These are phyloP conservation scores for Camellia lanceoleosa DNA, from an alignment of 148 eudicot genomes.

Conservation along the genomic window DNA sequence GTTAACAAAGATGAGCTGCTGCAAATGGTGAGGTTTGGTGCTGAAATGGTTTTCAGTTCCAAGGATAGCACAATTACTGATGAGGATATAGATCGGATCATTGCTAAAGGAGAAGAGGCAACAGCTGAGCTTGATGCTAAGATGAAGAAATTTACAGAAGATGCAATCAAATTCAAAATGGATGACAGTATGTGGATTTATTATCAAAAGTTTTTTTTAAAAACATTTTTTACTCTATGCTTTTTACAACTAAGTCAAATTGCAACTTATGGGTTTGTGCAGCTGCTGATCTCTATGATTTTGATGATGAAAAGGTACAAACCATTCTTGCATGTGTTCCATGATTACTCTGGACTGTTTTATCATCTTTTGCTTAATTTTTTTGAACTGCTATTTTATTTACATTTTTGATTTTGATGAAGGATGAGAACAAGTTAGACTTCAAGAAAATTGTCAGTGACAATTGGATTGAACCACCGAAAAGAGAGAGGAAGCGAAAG, in stretches of 20 bases:
- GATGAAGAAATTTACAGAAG: slow-evolving; percentile 98
- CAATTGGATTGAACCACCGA: slow-evolving; percentile 94
- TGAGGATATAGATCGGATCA: slow-evolving; percentile 92
- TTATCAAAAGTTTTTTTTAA: not conserved
- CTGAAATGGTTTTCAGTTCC: slow-evolving; percentile 99
- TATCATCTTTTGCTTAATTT: not conserved
- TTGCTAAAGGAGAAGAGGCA: slow-evolving; percentile 98
- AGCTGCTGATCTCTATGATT: slow-evolving; percentile 94
- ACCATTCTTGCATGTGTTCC: not conserved
- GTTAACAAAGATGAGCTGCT: slow-evolving; percentile 97
- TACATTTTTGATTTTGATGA: slow-evolving; percentile 4
- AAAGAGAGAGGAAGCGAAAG: slow-evolving; percentile 98
- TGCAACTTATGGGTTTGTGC: slow-evolving; percentile 24
- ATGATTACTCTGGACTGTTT: not conserved
- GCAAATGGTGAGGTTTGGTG: slow-evolving; percentile 99
- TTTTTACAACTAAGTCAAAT: slow-evolving; percentile 14
- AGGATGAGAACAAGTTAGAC: slow-evolving; percentile 87
- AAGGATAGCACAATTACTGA: slow-evolving; percentile 98
- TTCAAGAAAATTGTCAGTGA: slow-evolving; percentile 90
- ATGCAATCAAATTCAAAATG: slow-evolving; percentile 97
- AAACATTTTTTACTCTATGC: not conserved
- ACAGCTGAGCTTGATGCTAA: slow-evolving; percentile 99
- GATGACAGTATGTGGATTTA: slow-evolving; percentile 72
- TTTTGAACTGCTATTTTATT: not conserved
- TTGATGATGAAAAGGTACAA: slow-evolving; percentile 87